Base-by-base conservation (phyloP, 2,329 filamentous ascomycete genomes). In the Lasiodiplodia sp. region DNA sequence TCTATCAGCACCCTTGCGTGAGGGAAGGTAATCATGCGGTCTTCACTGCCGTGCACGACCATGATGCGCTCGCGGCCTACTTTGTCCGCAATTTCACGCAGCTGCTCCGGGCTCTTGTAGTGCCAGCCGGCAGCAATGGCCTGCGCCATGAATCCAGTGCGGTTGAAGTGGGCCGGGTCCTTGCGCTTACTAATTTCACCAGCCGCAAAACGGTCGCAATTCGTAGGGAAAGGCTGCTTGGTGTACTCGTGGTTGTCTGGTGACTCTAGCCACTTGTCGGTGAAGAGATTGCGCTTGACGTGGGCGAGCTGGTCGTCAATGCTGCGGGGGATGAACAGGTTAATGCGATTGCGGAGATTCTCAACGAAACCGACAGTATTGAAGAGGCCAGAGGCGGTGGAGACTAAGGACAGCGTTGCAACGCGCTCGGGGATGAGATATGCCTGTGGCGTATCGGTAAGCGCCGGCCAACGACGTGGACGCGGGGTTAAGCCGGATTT, bases 191-290 rank as follows among this genome's bases (percentile, higher is more conserved):
- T 84, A 71, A 96, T 79, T 79, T 97, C 93, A 72, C 91, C 88
- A 0, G 94, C 93, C 31, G 91, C 90, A 75, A 94, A 95, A 5
- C 94, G 90, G 81, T 96, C 91, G 69, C 89, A 93, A 76, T 95
- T 96, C 65, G 85, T 92, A 4, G 86, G 86, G 78, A 96, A 97
- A 10, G 78, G 79, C 47, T 83, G 73, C 68, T 80, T 76, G 2
- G 79, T 49, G 34, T 40, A 47, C 34, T 77, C 70, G 16, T 77
- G 72, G 0, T 72, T 84, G 78, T 95, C 92, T 0, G 90, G 87
- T 5, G 79, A 76, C 28, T 79, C 74, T 8, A 96, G 86, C 85
- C 89, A 97, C 16, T 82, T 79, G 2, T 83, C 75, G 0, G 87
- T 84, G 78, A 95, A 96, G 66, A 95, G 83, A 71, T 89, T 87